Conservation (phyloP, 1,284 basidiomycete species). For the Veloboletus limbatus region DNA sequence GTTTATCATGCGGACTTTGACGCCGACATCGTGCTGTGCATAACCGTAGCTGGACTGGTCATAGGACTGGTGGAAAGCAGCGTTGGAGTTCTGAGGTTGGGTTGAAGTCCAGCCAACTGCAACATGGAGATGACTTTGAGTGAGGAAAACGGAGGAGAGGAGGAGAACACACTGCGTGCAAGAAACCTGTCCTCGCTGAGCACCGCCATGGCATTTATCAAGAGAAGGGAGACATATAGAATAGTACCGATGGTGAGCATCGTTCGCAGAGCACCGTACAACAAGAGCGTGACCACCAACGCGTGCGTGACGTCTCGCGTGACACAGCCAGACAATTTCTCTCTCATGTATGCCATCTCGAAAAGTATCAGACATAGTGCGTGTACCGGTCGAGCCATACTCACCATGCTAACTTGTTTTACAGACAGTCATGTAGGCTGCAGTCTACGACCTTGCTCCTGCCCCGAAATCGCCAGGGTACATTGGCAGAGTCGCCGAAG, state of each 20-base stretch:
- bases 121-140: conserved; percentile 12
- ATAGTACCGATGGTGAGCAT: conserved; percentile 60
- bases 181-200: conserved; percentile 95
- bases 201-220: conserved; percentile 92
- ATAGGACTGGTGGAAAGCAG: conserved; percentile 62
- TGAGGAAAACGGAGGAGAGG: conserved; percentile 4
- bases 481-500: conserved; percentile 40
- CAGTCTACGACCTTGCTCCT: conserved; percentile 10
- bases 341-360: conserved; percentile 36
- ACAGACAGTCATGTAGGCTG: conserved; percentile 12
- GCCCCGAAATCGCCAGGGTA: conserved; percentile 28
- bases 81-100: conserved; percentile 51
- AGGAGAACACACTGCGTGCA: conserved; percentile 71
- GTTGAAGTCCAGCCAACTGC: conserved; percentile 92
- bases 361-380: conserved; percentile 21
- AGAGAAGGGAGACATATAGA: conserved; percentile 72
- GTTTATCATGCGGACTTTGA: conserved; percentile 88
- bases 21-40: conserved; percentile 57
- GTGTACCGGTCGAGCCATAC: neutral
- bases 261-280: too few relatives aligned
- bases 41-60: conserved; percentile 60
- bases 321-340: conserved; percentile 20
- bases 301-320: conserved; percentile 23
- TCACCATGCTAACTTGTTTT: conserved; percentile 1
- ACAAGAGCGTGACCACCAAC: conserved; percentile 1